Base-by-base conservation (phyloP, 2,329 filamentous ascomycete species). In the Amauroascus niger region DNA sequence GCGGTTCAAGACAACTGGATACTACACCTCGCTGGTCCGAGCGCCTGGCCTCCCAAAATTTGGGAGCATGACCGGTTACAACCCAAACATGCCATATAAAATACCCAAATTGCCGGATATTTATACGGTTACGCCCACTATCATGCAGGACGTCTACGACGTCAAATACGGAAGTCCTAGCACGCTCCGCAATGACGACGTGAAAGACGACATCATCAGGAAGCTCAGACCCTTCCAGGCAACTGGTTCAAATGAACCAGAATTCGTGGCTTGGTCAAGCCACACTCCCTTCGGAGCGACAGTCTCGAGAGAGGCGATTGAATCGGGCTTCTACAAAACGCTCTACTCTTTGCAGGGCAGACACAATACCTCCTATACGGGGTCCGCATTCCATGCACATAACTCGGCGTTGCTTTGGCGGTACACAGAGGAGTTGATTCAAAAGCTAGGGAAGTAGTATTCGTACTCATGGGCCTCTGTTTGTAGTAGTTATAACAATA, bases 291-390 rank as follows among this genome's bases (percentile, higher is more conserved):
- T 69, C 59, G 61, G 67, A 46, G 53, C 67, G 8, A 60, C 55
- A 13, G 64, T 71, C 0, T 60, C 66, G 0, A 58, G 60, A 6
- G 56, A 65, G 2, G 65, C 65, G 11, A 67, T 74, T 47, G 57
- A 53, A 32, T 59, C 49, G 4, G 71, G 71, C 0, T 73, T 74
- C 50, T 68, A 74, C 51, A 65, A 66, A 45, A 55, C 67, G 43
- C 62, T 72, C 46, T 62, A 68, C 53, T 65, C 59, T 1, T 60
- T 76, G 5, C 73, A 75, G 58, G 73, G 71, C 1, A 57, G 66
- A 4, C 62, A 64, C 18, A 66, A 66, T 6, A 74, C 70, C 0
- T 75, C 62, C 61, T 74, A 67, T 56, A 73, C 70, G 0, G 72
- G 72, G 3, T 68, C 66, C 13, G 69, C 71, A 11, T 73, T 60